Evolutionary conservation across 2,329 filamentous ascomycete species (phyloP).

Genomic region (Pleoardoris graminearum): DNA sequence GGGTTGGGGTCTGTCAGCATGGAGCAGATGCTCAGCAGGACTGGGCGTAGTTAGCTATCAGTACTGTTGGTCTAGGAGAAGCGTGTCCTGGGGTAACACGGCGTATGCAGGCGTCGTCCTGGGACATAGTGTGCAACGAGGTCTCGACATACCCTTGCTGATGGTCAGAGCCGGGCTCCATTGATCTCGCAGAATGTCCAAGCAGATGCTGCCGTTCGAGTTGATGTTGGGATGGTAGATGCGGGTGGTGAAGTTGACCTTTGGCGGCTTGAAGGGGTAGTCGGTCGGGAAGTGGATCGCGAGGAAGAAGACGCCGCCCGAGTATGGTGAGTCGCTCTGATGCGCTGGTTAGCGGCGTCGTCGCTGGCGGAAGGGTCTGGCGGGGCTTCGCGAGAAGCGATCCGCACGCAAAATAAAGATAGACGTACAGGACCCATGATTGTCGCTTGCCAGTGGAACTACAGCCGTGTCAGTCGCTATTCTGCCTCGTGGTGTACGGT

Average conservation of each 20-base stretch:
- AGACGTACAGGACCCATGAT: constrained; percentile 97
- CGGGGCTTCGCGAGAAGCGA: constrained; percentile 9
- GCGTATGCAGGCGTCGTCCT: too few relatives aligned
- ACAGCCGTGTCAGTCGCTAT: constrained; percentile 37
- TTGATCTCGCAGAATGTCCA: constrained; percentile 98
- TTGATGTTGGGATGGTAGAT: constrained; percentile 99
- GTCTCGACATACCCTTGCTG: constrained; percentile 75
- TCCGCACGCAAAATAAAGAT: neutral
- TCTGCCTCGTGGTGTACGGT: constrained; percentile 18
- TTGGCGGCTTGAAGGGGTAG: constrained; percentile 99
- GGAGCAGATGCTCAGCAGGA: constrained; percentile 97
- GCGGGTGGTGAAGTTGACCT: constrained; percentile 99
- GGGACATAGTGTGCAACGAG: neutral
- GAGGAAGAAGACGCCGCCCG: constrained; percentile 98
- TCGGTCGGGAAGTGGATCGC: constrained; percentile 99
- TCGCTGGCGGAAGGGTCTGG: constrained; percentile 10
- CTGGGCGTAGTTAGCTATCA: constrained; percentile 54
- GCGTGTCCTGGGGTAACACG: too few relatives aligned
- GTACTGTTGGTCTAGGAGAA: neutral
- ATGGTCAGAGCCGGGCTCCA: constrained; percentile 99
- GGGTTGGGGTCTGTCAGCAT: constrained; percentile 99
- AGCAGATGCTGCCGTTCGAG: constrained; percentile 98
- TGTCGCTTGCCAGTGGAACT: constrained; percentile 99
- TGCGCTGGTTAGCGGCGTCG: constrained; percentile 34
- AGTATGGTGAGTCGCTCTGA: constrained; percentile 94